Evolutionary conservation across 129 eudicot genomes (phyloP).

Genomic region (Arctium minus): DNA sequence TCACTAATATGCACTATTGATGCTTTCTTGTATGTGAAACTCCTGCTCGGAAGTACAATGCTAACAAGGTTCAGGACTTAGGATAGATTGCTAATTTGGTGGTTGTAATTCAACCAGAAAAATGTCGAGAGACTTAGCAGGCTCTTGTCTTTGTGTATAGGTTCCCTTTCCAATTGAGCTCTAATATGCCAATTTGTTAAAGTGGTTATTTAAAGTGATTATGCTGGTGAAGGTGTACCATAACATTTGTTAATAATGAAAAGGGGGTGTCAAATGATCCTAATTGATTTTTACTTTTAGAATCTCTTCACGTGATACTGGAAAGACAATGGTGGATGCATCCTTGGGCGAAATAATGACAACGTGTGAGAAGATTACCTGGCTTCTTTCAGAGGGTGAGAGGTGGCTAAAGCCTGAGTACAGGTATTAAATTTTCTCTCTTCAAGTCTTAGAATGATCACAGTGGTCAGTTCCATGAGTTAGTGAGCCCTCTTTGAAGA

Average conservation of each 20-base stretch:
- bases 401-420: constrained; percentile 92
- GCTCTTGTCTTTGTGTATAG: not conserved
- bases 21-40: not conserved
- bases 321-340: constrained; percentile 98
- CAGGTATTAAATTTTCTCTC: constrained; percentile 41
- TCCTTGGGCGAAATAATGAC: constrained; percentile 99
- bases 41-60: not conserved
- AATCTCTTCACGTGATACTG: constrained; percentile 96
- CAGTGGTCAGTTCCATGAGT: not conserved
- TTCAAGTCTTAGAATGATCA: constrained; percentile 5
- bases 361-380: constrained; percentile 94
- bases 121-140: not conserved
- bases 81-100: not conserved
- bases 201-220: not conserved
- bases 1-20: too few species aligned
- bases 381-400: constrained; percentile 98
- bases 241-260: not conserved
- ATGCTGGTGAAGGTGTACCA: not conserved
- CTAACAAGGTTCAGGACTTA: not conserved
- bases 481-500: not conserved
- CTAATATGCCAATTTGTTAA: not conserved
- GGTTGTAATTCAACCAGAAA: not conserved
- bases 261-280: not conserved
- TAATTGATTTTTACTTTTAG: constrained; percentile 33
- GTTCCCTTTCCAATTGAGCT: not conserved